Base-by-base conservation (phyloP, 495 filamentous ascomycete genomes). In the Aspergillus asperescens region DNA sequence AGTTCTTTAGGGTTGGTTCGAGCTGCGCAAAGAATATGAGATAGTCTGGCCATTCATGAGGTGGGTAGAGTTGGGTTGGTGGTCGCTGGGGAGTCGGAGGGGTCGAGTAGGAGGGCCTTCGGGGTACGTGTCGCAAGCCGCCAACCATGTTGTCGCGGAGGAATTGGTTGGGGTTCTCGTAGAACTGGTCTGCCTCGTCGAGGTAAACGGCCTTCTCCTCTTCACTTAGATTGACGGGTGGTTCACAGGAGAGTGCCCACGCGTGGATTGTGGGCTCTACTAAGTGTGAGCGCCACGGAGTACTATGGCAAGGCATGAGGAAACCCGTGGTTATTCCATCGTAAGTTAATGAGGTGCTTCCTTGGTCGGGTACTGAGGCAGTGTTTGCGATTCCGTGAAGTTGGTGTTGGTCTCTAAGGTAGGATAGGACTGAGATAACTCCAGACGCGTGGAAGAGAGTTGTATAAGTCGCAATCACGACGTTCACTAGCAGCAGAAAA, bases 281-380 rank as follows among this genome's bases (percentile, higher is more conserved):
- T 27, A 97, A 77, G 62, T 91, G 89, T 5, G 85, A 88, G 51
- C 89, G 86, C 94, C 93, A 98, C n/a, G 93, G 92, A 7, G 91
- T 96, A 57, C 86, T 87, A 74, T 98, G 94, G 69, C 93, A 98
- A 13, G 94, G 93, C 78, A 93, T 95, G n/a, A 98, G 77, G 69
- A 97, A 96, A 4, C 85, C 88, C 6, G 82, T 85, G 31, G 88
- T 89, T 24, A 85, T 82, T 25, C 62, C 64, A 34, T 41, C 22
- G 32, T 38, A 37, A 13, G 28, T 7, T 1, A 54, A 16, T 7
- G 42, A 23, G 0, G 45, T 6, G 6, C 27, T 19, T 27, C 32
- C 40, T 15, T 16, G 48, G 7, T 23, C 55, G 2, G 37, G 37
- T 13, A 22, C 16, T 3, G 53, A 18, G 29, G 27, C 27, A 34